Evolutionary conservation across 2,329 filamentous ascomycete species (phyloP).

Genomic region (Microdochium trichocladiopsis): DNA sequence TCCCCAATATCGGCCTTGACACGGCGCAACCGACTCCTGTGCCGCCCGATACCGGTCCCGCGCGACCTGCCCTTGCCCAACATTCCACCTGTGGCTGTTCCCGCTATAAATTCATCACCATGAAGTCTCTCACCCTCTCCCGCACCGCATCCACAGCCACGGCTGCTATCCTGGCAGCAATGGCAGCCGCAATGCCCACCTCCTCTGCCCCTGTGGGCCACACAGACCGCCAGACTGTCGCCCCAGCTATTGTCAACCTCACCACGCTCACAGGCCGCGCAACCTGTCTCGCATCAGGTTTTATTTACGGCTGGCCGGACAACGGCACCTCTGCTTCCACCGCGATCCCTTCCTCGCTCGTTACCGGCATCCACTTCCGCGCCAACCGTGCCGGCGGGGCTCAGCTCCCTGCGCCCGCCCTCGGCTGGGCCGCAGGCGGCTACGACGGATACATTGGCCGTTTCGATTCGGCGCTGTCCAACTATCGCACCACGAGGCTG

Average conservation of each 20-base stretch:
- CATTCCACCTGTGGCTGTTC: too few relatives aligned
- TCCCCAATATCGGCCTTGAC: too few relatives aligned
- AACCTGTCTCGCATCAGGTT: neutral
- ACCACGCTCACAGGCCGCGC: neutral
- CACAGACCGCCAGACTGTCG: too few relatives aligned
- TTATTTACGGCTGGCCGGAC: neutral
- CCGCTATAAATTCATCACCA: too few relatives aligned
- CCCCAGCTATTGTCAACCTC: neutral
- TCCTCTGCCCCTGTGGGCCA: too few relatives aligned
- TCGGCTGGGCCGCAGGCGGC: neutral
- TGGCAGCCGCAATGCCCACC: too few relatives aligned
- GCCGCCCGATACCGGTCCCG: too few relatives aligned
- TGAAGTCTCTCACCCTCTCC: too few relatives aligned
- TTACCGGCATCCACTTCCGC: neutral
- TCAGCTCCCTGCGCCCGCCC: neutral
- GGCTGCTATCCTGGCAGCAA: too few relatives aligned
- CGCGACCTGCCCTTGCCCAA: too few relatives aligned
- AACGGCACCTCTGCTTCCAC: neutral
- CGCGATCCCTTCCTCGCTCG: neutral
- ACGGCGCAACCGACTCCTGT: too few relatives aligned
- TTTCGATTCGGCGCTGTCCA: constrained; percentile 33
- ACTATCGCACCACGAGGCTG: constrained; percentile 34
- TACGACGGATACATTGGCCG: constrained; percentile 12
- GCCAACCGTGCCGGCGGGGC: neutral
- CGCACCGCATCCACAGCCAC: too few relatives aligned